Evolutionary conservation across 768 basidiomycete species (phyloP).

Genomic region (Dacryopinax spathularia): DNA sequence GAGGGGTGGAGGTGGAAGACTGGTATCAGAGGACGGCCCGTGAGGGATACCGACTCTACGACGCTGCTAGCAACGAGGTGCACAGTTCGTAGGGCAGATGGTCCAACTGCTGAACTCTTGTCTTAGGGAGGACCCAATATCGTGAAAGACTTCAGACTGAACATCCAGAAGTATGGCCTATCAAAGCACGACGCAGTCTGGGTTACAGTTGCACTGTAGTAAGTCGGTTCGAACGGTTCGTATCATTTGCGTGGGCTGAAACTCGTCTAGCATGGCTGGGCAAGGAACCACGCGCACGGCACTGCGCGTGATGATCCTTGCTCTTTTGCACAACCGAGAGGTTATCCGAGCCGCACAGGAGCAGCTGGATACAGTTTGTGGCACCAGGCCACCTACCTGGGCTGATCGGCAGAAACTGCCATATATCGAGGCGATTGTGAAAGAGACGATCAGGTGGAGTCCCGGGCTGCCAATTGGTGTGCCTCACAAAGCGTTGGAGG

Average conservation of each 20-base stretch:
- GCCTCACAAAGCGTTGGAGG: not conserved
- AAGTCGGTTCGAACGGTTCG: not conserved
- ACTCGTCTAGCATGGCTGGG: not conserved
- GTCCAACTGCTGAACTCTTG: too few species aligned
- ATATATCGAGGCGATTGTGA: conserved; percentile 12
- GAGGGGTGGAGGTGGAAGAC: too few species aligned
- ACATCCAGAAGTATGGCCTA: too few species aligned
- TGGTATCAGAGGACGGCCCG: too few species aligned
- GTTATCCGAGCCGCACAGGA: conserved; percentile 4
- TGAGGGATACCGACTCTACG: too few species aligned
- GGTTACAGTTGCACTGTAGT: not conserved
- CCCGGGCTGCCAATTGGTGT: not conserved
- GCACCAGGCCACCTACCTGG: conserved; percentile 24
- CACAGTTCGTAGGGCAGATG: too few species aligned
- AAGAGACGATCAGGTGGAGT: not conserved
- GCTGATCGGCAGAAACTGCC: conserved; percentile 31
- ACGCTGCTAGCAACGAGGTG: too few species aligned
- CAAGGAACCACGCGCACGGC: conserved; percentile 2
- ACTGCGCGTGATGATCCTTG: conserved; percentile 9
- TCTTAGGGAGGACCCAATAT: too few species aligned
- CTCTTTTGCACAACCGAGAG: conserved; percentile 10
- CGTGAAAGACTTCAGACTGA: too few species aligned
- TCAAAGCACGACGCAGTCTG: not conserved
- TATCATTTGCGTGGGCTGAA: not conserved
- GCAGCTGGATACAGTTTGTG: conserved; percentile 7